Percentiles rank a stretch among this genome's conserved stretches.
Evolutionary conservation across 2,329 filamentous ascomycete genomes (phyloP).

Genomic region (Massarina eburnea): DNA sequence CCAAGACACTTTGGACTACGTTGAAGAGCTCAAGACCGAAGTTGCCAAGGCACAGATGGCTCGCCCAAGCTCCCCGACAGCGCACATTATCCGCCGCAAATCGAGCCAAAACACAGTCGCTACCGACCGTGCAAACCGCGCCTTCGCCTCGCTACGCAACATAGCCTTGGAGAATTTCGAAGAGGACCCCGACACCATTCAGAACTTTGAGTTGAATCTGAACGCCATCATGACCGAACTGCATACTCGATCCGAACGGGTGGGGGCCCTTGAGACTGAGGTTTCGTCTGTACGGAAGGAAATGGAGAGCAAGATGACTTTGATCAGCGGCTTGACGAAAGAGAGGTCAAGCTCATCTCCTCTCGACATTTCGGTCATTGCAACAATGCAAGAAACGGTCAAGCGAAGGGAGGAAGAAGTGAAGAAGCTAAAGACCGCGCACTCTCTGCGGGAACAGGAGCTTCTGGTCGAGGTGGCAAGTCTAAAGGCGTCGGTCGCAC

Average conservation of each 20-base stretch:
- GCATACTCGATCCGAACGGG: conserved; percentile 80
- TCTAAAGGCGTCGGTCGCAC: conserved; percentile 60
- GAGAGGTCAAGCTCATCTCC: conserved; percentile 84
- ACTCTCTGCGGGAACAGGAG: conserved; percentile 74
- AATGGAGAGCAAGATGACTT: conserved; percentile 94
- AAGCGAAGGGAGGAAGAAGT: conserved; percentile 82
- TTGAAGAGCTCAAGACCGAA: conserved; percentile 89
- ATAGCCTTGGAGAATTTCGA: conserved; percentile 88
- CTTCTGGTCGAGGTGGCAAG: conserved; percentile 70
- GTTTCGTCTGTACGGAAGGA: conserved; percentile 84
- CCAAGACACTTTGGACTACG: conserved; percentile 76
- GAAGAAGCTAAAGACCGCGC: conserved; percentile 68
- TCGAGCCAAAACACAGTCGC: conserved; percentile 86
- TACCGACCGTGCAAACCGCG: conserved; percentile 88
- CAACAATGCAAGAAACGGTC: conserved; percentile 83
- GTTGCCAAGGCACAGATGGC: conserved; percentile 72
- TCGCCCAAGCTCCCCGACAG: conserved; percentile 64
- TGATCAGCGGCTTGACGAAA: conserved; percentile 90
- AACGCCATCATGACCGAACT: conserved; percentile 92
- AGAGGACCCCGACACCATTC: conserved; percentile 76
- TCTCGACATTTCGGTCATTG: conserved; percentile 88
- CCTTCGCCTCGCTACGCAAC: conserved; percentile 84
- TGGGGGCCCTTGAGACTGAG: conserved; percentile 86
- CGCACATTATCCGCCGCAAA: conserved; percentile 85
- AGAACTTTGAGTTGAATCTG: conserved; percentile 89